Percentiles rank a stretch among this genome's conserved stretches.
phyloP scores from a whole-genome alignment of 805 yeast species.

The Metschnikowia colocasiae region DNA sequence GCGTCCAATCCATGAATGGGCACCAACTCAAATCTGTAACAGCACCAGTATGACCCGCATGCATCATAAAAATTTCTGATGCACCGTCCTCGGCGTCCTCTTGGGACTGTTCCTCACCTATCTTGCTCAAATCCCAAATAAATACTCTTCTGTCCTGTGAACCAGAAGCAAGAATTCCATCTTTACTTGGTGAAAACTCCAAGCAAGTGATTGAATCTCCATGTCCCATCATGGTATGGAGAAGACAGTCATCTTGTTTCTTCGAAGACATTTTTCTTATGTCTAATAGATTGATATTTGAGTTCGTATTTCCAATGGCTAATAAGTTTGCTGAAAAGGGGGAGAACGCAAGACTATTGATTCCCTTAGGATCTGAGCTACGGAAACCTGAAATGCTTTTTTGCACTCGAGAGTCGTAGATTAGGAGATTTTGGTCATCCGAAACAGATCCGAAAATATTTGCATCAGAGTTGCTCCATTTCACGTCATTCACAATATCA shows the following conservation, averaged over 20 bases:
- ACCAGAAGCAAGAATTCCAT: constrained; percentile 74
- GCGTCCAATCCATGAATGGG: constrained; percentile 69
- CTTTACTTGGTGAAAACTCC: constrained; percentile 75
- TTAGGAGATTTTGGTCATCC: constrained; percentile 56
- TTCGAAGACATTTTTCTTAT: constrained; percentile 39
- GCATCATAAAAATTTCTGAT: constrained; percentile 86
- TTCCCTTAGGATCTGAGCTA: constrained; percentile 34
- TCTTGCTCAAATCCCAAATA: constrained; percentile 73
- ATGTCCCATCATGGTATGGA: constrained; percentile 81
- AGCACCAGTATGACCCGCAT: constrained; percentile 83
- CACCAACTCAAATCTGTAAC: constrained; percentile 72
- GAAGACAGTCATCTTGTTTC: constrained; percentile 24
- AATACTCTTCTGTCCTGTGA: constrained; percentile 74
- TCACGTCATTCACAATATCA: constrained; percentile 70
- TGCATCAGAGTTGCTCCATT: constrained; percentile 58
- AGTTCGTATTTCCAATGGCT: constrained; percentile 69
- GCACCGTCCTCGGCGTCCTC: constrained; percentile 91
- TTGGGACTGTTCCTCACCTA: constrained; percentile 80
- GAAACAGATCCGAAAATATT: constrained; percentile 66
- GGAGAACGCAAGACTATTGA: constrained; percentile 66
- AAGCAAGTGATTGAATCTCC: constrained; percentile 65
- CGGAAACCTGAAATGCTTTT: constrained; percentile 23
- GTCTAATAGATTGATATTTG: constrained; percentile 65
- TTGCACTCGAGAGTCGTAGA: constrained; percentile 51
- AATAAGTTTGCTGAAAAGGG: constrained; percentile 55